These are phyloP conservation scores for Botrytis sinoallii DNA, from an alignment of 2,329 filamentous ascomycete genomes.

Conservation along the genomic window DNA sequence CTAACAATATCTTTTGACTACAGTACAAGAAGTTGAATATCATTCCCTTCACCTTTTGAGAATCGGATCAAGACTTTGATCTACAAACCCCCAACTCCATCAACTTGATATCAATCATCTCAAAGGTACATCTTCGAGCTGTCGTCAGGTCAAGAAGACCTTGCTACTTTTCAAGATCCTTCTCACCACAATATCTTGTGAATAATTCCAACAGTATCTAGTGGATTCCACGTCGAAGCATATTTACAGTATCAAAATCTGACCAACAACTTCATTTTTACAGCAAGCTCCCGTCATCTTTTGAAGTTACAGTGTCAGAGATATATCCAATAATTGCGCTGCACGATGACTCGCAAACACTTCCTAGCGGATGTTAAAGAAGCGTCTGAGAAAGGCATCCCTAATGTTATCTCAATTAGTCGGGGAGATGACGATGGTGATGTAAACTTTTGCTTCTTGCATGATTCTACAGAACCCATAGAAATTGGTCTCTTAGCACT, in stretches of 20 bases:
- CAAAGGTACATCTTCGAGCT: background rate
- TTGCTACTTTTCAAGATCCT: background rate
- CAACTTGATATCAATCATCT: background rate
- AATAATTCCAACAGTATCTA: background rate
- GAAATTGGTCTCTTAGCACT: slow-evolving; percentile 32
- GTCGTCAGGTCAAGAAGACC: background rate
- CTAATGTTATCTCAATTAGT: slow-evolving; percentile 52
- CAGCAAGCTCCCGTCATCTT: background rate
- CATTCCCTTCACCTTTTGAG: background rate
- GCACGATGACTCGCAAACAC: slow-evolving; percentile 60
- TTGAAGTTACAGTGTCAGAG: background rate
- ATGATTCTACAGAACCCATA: slow-evolving; percentile 26
- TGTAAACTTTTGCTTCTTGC: slow-evolving; percentile 59
- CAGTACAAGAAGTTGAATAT: background rate
- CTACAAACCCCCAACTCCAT: background rate
- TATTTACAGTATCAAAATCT: background rate
- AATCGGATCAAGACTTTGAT: background rate
- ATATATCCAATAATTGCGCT: background rate
- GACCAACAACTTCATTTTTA: background rate
- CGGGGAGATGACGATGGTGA: slow-evolving; percentile 70
- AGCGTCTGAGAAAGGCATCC: slow-evolving; percentile 41
- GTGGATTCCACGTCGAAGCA: background rate
- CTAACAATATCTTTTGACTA: background rate
- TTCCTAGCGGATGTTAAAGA: slow-evolving; percentile 58
- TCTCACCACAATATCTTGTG: background rate